A percentile compares a stretch with the other conserved stretches of the same genome.
These are phyloP conservation scores for Capronia coronata DNA, from an alignment of 2,329 filamentous ascomycete species.

Conservation along the genomic window DNA sequence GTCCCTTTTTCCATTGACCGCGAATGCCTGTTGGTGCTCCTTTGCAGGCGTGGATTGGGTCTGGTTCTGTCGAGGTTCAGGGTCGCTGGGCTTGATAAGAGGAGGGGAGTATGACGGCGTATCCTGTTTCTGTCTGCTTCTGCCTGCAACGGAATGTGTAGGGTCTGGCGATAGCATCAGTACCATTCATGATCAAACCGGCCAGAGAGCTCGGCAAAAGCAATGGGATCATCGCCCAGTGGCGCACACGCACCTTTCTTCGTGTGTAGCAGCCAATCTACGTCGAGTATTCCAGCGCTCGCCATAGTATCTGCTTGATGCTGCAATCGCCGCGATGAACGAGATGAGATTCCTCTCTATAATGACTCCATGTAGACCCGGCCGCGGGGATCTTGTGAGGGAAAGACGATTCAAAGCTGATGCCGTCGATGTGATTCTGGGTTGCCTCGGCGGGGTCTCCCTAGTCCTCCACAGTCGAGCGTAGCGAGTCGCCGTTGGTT, in stretches of 20 bases:
- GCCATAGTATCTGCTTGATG: constrained; percentile 36
- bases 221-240: not conserved
- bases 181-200: not conserved
- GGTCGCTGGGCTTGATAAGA: constrained; percentile 22
- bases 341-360: not conserved
- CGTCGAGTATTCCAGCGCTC: constrained; percentile 67
- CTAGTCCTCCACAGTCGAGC: too few species aligned
- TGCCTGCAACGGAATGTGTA: constrained; percentile 25
- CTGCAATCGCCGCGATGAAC: not conserved
- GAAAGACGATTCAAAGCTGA: constrained; percentile 1
- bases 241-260: constrained; percentile 61
- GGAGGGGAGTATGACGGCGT: constrained; percentile 21
- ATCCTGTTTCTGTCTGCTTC: constrained; percentile 22
- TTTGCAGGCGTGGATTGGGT: constrained; percentile 18
- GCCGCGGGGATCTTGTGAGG: not conserved
- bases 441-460: constrained; percentile 13
- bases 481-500: constrained; percentile 1
- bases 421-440: not conserved
- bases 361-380: constrained; percentile 2
- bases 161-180: constrained; percentile 12
- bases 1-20: constrained; percentile 13
- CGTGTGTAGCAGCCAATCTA: constrained; percentile 83
- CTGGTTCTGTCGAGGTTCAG: constrained; percentile 14
- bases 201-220: not conserved
- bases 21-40: constrained; percentile 21